Conservation (phyloP, 305 asterid genomes). For the Solanum chacoense region DNA sequence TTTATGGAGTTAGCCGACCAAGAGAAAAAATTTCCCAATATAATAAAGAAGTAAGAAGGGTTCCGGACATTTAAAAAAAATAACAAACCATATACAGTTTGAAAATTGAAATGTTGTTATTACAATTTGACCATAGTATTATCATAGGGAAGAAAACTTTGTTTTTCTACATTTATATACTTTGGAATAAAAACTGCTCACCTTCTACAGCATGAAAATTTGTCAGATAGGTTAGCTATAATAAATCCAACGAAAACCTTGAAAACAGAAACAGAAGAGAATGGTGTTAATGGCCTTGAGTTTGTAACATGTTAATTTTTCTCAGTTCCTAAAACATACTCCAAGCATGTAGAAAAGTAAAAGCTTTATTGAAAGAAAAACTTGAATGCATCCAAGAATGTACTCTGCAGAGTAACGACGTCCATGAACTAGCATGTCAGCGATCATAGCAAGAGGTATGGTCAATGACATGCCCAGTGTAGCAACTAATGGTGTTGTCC, state of each 20-base stretch:
- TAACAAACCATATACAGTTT: neutral
- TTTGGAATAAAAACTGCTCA: neutral
- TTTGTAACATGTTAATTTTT: neutral
- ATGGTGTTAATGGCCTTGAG: neutral
- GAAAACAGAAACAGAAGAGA: neutral
- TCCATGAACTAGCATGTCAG: slow-evolving; percentile 65
- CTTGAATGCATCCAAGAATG: slow-evolving; percentile 68
- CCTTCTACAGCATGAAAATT: slow-evolving; percentile 29
- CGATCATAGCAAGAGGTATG: slow-evolving; percentile 69
- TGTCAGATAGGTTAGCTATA: slow-evolving; percentile 49
- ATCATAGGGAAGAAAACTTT: neutral
- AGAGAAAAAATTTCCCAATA: too few species aligned
- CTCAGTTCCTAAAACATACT: neutral
- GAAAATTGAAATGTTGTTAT: neutral
- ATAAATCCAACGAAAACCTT: slow-evolving; percentile 75
- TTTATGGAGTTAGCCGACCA: too few species aligned
- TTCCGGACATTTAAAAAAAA: neutral
- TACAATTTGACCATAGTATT: neutral
- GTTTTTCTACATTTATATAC: neutral
- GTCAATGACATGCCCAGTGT: slow-evolving; percentile 77
- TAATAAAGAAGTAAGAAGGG: too few species aligned
- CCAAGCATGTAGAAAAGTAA: neutral
- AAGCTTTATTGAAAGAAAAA: neutral
- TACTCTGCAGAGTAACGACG: slow-evolving; percentile 50
- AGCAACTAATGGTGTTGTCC: slow-evolving; percentile 69